These are phyloP conservation scores for Paecilomyces variotii DNA, from an alignment of 2,329 filamentous ascomycete genomes.

Conservation along the genomic window DNA sequence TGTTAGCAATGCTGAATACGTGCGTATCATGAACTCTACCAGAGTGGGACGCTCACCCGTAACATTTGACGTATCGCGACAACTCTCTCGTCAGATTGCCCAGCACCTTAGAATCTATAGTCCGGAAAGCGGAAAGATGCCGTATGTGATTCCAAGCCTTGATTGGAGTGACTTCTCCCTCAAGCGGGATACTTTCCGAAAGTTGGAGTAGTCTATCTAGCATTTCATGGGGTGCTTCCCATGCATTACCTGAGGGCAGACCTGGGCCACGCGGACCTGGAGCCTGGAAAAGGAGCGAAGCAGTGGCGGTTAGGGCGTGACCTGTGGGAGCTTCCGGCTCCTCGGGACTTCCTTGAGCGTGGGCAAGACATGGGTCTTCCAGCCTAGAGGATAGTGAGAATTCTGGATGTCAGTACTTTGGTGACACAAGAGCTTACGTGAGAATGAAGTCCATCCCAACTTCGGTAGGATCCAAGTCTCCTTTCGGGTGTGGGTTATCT, in stretches of 20 bases:
- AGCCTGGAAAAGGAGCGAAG: not conserved
- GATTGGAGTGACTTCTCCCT: not conserved
- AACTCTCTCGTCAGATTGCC: not conserved
- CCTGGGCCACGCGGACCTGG: not conserved
- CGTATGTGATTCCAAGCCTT: not conserved
- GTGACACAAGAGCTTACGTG: not conserved
- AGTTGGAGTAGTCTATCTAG: not conserved
- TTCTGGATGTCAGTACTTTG: not conserved
- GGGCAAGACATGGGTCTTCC: conserved; percentile 5
- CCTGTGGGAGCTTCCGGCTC: not conserved
- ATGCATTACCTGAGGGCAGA: not conserved
- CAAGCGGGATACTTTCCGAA: not conserved
- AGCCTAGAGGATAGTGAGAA: not conserved
- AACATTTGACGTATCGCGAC: not conserved
- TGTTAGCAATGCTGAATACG: not conserved
- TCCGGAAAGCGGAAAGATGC: not conserved
- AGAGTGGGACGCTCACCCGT: not conserved
- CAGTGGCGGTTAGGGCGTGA: not conserved
- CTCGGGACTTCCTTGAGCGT: conserved; percentile 1
- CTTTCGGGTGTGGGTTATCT: not conserved
- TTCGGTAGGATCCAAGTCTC: not conserved
- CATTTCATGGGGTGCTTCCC: not conserved
- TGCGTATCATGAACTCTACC: too few relatives aligned
- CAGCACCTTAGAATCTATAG: not conserved
- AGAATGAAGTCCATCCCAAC: not conserved